These are phyloP conservation scores for Lolium rigidum DNA, from an alignment of 176 grass and related monocot species.

Conservation along the genomic window DNA sequence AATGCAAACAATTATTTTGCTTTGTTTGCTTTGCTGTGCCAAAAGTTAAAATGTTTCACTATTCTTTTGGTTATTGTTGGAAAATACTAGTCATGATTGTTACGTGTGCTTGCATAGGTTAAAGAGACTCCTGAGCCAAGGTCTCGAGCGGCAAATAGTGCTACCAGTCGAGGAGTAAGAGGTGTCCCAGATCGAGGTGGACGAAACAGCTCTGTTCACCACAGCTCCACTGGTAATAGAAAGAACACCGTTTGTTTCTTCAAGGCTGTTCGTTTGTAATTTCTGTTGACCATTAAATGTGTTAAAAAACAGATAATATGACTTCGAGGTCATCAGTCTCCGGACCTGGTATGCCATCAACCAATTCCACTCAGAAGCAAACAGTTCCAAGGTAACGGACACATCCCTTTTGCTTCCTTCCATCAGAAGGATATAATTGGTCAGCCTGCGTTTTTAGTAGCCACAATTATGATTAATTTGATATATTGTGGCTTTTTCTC, in stretches of 20 bases:
- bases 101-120: conserved; percentile 52
- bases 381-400: conserved; percentile 60
- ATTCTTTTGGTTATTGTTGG: conserved; percentile 23
- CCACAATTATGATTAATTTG: not conserved
- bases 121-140: conserved; percentile 81
- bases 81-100: conserved; percentile 24
- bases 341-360: conserved; percentile 55
- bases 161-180: conserved; percentile 63
- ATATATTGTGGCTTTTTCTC: not conserved
- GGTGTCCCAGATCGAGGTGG: conserved; percentile 66
- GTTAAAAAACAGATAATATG: conserved; percentile 49
- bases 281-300: conserved; percentile 35
- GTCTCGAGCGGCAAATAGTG: conserved; percentile 68
- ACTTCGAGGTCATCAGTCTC: conserved; percentile 55
- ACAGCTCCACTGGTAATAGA: conserved; percentile 69
- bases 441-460: not conserved
- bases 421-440: not conserved
- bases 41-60: conserved; percentile 8
- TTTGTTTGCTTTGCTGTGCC: not conserved
- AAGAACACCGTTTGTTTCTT: conserved; percentile 9
- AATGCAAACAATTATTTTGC: not conserved
- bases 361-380: conserved; percentile 61
- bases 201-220: conserved; percentile 57
- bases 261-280: conserved; percentile 23
- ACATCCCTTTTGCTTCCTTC: not conserved